Evolutionary conservation across 2,329 filamentous ascomycete species (phyloP).

Genomic region (Coniochaeta hoffmannii): DNA sequence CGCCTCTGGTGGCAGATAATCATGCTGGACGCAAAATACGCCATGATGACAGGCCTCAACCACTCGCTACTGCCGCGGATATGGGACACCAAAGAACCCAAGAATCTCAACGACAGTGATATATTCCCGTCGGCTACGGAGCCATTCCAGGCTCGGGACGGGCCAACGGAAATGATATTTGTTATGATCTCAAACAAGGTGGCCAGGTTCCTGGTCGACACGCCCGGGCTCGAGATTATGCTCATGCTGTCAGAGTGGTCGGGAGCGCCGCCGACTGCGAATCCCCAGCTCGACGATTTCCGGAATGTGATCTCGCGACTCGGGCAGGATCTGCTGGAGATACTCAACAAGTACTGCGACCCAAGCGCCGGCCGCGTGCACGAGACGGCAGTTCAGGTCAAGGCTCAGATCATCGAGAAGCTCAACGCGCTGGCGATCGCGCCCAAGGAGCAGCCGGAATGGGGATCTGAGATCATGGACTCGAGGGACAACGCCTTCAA

Average conservation of each 20-base stretch:
- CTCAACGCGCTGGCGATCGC: constrained; percentile 39
- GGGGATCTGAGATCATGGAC: constrained; percentile 39
- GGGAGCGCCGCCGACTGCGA: constrained; percentile 14
- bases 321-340: constrained; percentile 31
- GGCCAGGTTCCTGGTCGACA: constrained; percentile 40
- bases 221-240: constrained; percentile 40
- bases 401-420: constrained; percentile 40
- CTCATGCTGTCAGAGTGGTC: constrained; percentile 35
- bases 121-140: constrained; percentile 45
- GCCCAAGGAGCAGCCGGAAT: constrained; percentile 38
- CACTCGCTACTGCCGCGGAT: constrained; percentile 42
- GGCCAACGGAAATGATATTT: constrained; percentile 56
- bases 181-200: constrained; percentile 43
- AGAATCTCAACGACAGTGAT: constrained; percentile 53
- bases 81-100: constrained; percentile 49
- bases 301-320: constrained; percentile 33
- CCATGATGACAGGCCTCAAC: constrained; percentile 49
- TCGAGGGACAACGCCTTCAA: constrained; percentile 49
- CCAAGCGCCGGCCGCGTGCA: constrained; percentile 43
- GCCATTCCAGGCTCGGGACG: constrained; percentile 42
- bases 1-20: constrained; percentile 61
- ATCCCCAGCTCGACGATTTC: constrained; percentile 31
- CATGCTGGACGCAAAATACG: constrained; percentile 49
- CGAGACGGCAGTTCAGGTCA: constrained; percentile 38
- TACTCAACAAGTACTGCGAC: constrained; percentile 44